phyloP scores from a whole-genome alignment of 225 moss, liverwort and hornwort genomes.

The Climacium dendroides region DNA sequence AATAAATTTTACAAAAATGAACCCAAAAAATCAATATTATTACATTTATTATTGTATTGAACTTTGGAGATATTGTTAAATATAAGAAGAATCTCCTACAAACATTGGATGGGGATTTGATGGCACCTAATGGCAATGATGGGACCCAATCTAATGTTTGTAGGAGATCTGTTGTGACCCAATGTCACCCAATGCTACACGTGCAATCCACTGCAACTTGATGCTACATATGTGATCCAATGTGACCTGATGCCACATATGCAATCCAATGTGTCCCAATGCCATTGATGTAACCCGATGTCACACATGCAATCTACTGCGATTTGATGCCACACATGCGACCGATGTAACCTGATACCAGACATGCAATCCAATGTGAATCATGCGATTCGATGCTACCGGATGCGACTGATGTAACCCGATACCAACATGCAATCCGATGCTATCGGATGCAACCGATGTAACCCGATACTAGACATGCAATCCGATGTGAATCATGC shows the following conservation, averaged over 20 bases:
- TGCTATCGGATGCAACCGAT: accelerated
- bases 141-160: not conserved
- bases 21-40: not conserved
- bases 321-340: too few species aligned
- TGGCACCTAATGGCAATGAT: not conserved
- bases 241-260: too few species aligned
- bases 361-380: too few species aligned
- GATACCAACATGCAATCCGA: accelerated
- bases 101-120: too few species aligned
- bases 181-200: accelerated
- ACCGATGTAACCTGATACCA: not conserved
- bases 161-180: too few species aligned
- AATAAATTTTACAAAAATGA: not conserved
- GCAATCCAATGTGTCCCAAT: too few species aligned
- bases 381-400: accelerated
- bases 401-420: accelerated
- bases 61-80: not conserved
- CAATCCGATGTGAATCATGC: too few species aligned
- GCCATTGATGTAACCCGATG: too few species aligned
- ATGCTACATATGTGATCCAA: too few species aligned
- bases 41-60: too few species aligned
- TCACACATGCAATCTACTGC: too few species aligned
- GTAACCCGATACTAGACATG: accelerated
- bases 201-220: too few species aligned
- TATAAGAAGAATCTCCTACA: not conserved